Conservation (phyloP, 1,284 basidiomycete species). For the Puccinia brachypodii region DNA sequence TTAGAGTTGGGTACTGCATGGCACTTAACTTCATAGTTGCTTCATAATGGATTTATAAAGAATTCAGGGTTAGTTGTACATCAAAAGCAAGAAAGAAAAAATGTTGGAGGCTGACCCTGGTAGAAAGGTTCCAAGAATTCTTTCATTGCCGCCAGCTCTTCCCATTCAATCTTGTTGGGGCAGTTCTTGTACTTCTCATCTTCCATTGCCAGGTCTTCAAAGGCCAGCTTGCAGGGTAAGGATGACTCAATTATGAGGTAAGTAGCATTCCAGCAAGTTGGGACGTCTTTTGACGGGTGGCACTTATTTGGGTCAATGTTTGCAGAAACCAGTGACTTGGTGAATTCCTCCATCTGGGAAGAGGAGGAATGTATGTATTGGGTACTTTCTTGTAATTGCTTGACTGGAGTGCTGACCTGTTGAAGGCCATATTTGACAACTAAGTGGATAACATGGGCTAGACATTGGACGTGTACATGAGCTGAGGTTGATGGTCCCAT, state of each 20-base stretch:
- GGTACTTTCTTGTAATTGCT: neutral
- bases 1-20: neutral
- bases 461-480: neutral
- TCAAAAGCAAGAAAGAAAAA: neutral
- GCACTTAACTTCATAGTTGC: neutral
- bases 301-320: neutral
- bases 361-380: neutral
- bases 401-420: neutral
- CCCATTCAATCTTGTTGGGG: neutral
- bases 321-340: neutral
- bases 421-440: neutral
- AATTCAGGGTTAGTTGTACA: neutral
- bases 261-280: neutral
- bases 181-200: neutral
- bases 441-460: neutral
- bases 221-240: neutral
- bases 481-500: neutral
- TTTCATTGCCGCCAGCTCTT: neutral
- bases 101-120: neutral
- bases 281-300: neutral
- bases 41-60: neutral
- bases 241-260: neutral
- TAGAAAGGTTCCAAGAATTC: conserved; percentile 3
- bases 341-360: neutral
- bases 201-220: neutral